These are phyloP conservation scores for Penicillium longicatenatum DNA, from an alignment of 495 filamentous ascomycete species.

Conservation along the genomic window DNA sequence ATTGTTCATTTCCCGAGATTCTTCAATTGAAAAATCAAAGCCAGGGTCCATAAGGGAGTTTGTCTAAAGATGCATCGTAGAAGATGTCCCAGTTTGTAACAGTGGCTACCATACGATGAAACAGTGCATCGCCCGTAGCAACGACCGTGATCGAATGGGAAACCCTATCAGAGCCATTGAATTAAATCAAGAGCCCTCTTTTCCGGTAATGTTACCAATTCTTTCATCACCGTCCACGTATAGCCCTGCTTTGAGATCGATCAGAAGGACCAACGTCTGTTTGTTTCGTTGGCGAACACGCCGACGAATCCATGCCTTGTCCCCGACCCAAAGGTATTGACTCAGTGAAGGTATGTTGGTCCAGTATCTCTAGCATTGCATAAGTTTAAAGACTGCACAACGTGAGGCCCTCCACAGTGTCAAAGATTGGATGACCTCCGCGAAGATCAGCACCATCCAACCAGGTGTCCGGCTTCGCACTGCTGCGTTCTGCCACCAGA, in stretches of 20 bases:
- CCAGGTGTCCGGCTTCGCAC: constrained; percentile 78
- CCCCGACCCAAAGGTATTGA: background rate
- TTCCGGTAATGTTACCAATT: constrained; percentile 60
- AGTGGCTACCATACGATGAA: constrained; percentile 38
- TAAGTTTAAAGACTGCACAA: constrained; percentile 65
- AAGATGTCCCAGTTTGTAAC: constrained; percentile 61
- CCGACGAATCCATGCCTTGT: constrained; percentile 38
- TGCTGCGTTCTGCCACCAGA: constrained; percentile 55
- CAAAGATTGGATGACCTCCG: constrained; percentile 44
- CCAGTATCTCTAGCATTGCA: constrained; percentile 52
- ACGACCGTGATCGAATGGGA: constrained; percentile 68
- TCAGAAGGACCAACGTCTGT: constrained; percentile 32
- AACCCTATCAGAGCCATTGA: constrained; percentile 46
- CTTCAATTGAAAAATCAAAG: background rate
- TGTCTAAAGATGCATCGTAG: constrained; percentile 66
- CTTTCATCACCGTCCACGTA: constrained; percentile 50
- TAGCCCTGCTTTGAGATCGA: constrained; percentile 36
- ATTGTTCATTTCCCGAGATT: background rate
- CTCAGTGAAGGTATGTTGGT: constrained; percentile 5
- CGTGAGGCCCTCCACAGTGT: constrained; percentile 6
- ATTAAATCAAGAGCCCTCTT: constrained; percentile 58
- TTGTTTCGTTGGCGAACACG: constrained; percentile 54
- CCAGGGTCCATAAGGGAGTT: constrained; percentile 28
- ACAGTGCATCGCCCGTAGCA: constrained; percentile 65
- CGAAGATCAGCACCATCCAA: constrained; percentile 52